Conservation (phyloP, 345 rosid species). For the Garcia nutans region DNA sequence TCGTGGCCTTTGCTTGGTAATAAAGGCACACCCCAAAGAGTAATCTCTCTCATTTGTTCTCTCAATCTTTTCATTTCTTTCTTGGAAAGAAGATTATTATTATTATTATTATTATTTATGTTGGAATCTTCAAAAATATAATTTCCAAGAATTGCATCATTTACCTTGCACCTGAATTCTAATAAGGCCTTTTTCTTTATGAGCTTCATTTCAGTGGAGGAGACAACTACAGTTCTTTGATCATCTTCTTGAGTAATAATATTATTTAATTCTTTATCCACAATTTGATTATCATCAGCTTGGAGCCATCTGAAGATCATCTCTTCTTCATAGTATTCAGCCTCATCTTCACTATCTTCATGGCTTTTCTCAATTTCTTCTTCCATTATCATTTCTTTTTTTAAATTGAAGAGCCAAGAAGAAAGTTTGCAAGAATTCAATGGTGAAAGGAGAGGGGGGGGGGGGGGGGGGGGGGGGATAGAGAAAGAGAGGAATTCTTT, state of each 20-base stretch:
- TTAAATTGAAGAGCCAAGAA: too few relatives aligned
- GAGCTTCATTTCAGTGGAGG: slow-evolving; percentile 23
- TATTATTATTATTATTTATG: background rate
- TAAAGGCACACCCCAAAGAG: slow-evolving; percentile 58
- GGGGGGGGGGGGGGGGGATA: background rate
- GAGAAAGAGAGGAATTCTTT: background rate
- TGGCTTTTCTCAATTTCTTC: background rate
- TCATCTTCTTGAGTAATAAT: background rate
- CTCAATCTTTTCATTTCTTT: slow-evolving; percentile 5
- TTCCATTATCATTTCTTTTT: background rate
- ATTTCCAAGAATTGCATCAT: slow-evolving; percentile 48
- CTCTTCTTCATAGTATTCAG: background rate
- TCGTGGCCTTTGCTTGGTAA: slow-evolving; percentile 54
- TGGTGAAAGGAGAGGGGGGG: background rate
- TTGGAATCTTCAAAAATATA: slow-evolving; percentile 32
- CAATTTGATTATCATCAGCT: background rate
- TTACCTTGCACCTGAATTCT: slow-evolving; percentile 43
- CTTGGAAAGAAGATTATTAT: background rate
- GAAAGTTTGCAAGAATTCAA: background rate
- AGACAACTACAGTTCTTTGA: background rate
- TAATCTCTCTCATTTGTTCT: slow-evolving; percentile 26
- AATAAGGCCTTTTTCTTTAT: slow-evolving; percentile 39
- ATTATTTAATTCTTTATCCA: too few relatives aligned
- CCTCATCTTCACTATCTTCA: background rate
- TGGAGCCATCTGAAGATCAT: background rate